Evolutionary conservation across 148 eudicot species (phyloP), one percentile per base, ranked within the genome.

Genomic region (Chenopodium quinoa): DNA sequence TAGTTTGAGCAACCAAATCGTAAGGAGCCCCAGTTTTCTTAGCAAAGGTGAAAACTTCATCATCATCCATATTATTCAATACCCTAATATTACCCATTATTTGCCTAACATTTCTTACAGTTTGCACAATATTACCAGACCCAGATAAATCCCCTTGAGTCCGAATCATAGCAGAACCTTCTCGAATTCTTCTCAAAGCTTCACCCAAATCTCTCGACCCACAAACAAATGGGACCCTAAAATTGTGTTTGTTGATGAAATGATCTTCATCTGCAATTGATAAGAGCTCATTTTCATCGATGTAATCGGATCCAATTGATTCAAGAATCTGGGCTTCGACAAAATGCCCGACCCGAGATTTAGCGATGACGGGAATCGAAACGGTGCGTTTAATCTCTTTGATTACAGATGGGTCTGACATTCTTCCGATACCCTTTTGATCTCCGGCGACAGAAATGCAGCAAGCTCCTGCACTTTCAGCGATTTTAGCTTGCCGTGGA

Each of bases 1-100:
- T 95, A 5, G 98, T 89, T 84, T 93, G 97, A 14, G 91, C 95
- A 12, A 95, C 96, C 34, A 95, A 80, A 80, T 95, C 97, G 80
- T 92, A 93, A 0, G 97, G 94, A 0, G 94, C 93, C 31, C 83
- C 86, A 58, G 92, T 89, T 69, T 86, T 84, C 80, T 95, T 93
- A 1, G 97, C 87, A 80, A 93, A 95, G 0, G 89, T 73, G 60
- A 95, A 93, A 9, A 95, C 97, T 67, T 95, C 97, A 78, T 95
- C 97, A 73, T 95, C 97, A 76, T 92, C 97, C 88, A 93, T 87
- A 60, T 92, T 93, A 16, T 87, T 86, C 71, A 95, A 82, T 25
- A 88, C 75, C 80, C 98, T 76, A 22, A 91, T 85, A 29, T 91
- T 89, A 0, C 94, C 97, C 97, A 95, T 93, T 52, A 91, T 88